Conservation (phyloP, 768 basidiomycete genomes). For the Russula emetica region DNA sequence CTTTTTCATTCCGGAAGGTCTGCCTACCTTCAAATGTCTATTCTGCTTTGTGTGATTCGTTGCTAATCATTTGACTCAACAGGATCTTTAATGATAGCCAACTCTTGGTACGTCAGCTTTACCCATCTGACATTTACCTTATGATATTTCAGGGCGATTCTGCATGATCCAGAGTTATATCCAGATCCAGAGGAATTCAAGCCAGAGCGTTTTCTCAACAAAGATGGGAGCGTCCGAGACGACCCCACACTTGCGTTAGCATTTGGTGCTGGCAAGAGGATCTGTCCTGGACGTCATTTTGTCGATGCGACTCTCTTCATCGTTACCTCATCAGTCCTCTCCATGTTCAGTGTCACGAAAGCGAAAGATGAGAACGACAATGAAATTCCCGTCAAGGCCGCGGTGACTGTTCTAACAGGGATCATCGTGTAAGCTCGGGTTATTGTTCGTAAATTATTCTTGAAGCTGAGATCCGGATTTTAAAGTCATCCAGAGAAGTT, state of each 20-base stretch:
- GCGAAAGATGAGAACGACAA: conserved; percentile 18
- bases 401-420: background rate
- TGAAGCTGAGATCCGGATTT: background rate
- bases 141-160: conserved; percentile 13
- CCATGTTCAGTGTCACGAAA: conserved; percentile 20
- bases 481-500: conserved; percentile 15
- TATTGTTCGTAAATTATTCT: too few relatives aligned
- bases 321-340: conserved; percentile 13
- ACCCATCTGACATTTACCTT: background rate
- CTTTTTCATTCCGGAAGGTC: conserved; percentile 21
- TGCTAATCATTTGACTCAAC: background rate
- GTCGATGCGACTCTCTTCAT: conserved; percentile 28
- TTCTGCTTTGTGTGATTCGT: too few relatives aligned
- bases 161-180: conserved; percentile 15
- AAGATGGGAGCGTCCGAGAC: conserved; percentile 18
- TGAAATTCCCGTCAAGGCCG: conserved; percentile 14
- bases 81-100: conserved; percentile 12
- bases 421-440: background rate
- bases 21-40: background rate
- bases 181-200: conserved; percentile 25
- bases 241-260: conserved; percentile 5
- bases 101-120: conserved; percentile 10
- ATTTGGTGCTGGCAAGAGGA: conserved; percentile 21
- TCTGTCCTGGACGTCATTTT: conserved; percentile 29
- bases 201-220: conserved; percentile 24